Conservation (phyloP, 208 protist species). For the Trypanosoma vivax region DNA sequence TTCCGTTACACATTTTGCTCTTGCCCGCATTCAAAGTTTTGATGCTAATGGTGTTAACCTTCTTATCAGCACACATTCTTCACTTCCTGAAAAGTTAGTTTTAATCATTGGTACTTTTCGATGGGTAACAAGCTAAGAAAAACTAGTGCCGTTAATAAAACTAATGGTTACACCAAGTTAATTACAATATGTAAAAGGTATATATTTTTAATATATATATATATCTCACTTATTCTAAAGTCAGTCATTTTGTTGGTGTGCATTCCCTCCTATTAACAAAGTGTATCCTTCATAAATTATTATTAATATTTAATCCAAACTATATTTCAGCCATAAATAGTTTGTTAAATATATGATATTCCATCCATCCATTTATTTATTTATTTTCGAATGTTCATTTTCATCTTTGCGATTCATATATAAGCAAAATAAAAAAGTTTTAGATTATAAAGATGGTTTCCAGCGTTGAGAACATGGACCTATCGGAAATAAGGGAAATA, state of each 20-base stretch:
- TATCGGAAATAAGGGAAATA: conserved; percentile 11
- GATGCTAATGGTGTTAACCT: conserved; percentile 63
- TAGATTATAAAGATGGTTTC: too few species aligned
- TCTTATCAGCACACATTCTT: conserved; percentile 69
- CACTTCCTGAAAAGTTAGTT: conserved; percentile 62
- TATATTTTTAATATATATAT: too few species aligned
- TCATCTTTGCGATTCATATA: too few species aligned
- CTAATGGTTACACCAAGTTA: too few species aligned
- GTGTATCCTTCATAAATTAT: too few species aligned
- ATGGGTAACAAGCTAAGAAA: conserved; percentile 60
- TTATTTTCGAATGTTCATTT: not conserved
- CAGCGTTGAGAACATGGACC: too few species aligned
- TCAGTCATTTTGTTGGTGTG: not conserved
- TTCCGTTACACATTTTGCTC: conserved; percentile 45
- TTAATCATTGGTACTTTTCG: conserved; percentile 64
- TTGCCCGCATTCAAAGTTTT: conserved; percentile 58
- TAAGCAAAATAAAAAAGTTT: too few species aligned
- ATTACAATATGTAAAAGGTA: too few species aligned
- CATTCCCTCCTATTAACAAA: not conserved
- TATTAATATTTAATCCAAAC: not conserved
- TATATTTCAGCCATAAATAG: conserved; percentile 1
- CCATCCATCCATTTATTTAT: conserved; percentile 8
- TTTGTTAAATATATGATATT: not conserved
- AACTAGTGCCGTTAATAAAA: too few species aligned
- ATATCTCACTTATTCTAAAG: not conserved